Conservation (phyloP, 2,329 filamentous ascomycete species). For the Penicillium decumbens region DNA sequence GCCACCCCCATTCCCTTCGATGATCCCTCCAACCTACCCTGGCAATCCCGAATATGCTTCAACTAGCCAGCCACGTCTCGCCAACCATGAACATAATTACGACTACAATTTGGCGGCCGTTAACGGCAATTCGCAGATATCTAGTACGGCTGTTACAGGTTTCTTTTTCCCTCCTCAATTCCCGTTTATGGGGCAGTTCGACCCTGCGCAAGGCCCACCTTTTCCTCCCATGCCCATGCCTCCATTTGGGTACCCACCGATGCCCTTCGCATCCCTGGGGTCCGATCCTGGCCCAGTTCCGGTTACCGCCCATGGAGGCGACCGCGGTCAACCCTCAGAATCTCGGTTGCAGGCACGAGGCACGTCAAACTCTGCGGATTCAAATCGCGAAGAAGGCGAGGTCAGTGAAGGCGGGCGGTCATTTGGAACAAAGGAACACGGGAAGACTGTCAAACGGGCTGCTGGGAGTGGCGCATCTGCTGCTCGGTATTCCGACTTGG, state of each 20-base stretch:
- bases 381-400: constrained; percentile 68
- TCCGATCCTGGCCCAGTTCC: constrained; percentile 5
- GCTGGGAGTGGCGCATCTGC: background rate
- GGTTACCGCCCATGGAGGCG: background rate
- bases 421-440: background rate
- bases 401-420: constrained; percentile 56
- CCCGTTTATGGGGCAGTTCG: constrained; percentile 32
- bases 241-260: constrained; percentile 19
- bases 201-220: constrained; percentile 29
- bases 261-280: constrained; percentile 15
- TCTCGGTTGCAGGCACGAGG: constrained; percentile 12
- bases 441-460: background rate
- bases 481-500: constrained; percentile 16
- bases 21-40: constrained; percentile 26
- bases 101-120: constrained; percentile 25
- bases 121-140: constrained; percentile 29
- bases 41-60: constrained; percentile 25
- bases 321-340: background rate
- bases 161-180: constrained; percentile 29
- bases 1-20: constrained; percentile 30
- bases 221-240: constrained; percentile 33
- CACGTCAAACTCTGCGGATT: constrained; percentile 30
- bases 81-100: constrained; percentile 10
- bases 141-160: constrained; percentile 13
- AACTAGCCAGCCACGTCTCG: constrained; percentile 19